Conservation (phyloP, 352 stramenopile species). For the Stephanocyclus meneghinianus region DNA sequence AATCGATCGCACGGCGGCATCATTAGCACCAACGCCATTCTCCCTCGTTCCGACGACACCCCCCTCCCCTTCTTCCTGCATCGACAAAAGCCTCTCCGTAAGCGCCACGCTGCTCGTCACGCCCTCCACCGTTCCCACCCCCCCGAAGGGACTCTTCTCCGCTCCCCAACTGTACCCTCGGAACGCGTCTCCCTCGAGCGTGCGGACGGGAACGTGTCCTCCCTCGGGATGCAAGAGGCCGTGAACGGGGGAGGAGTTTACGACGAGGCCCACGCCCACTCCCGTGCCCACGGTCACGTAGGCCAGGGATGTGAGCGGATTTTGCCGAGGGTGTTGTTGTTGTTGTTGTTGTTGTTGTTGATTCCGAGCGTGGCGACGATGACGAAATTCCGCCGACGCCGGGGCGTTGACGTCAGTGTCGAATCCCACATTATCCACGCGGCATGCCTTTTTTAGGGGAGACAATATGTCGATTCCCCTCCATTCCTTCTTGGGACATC, state of each 20-base stretch:
- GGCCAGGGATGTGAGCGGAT: conserved; percentile 61
- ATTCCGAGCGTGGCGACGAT: conserved; percentile 73
- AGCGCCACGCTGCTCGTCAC: conserved; percentile 89
- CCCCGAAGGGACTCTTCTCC: conserved; percentile 89
- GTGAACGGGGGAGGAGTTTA: conserved; percentile 90
- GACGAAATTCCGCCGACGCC: conserved; percentile 90
- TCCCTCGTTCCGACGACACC: conserved; percentile 1
- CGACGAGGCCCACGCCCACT: conserved; percentile 91
- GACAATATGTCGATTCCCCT: conserved; percentile 81
- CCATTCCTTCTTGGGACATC: conserved; percentile 93
- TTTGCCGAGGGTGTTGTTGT: not conserved
- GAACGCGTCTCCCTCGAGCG: conserved; percentile 61
- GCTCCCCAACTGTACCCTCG: conserved; percentile 84
- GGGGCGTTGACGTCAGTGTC: conserved; percentile 98
- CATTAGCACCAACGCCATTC: not conserved
- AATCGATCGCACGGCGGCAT: conserved; percentile 28
- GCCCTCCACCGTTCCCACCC: conserved; percentile 88
- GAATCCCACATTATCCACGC: conserved; percentile 84
- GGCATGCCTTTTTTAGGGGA: conserved; percentile 59
- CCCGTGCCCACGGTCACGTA: conserved; percentile 97
- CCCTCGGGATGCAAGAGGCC: conserved; percentile 94
- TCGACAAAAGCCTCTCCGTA: conserved; percentile 82
- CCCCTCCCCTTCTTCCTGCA: conserved; percentile 11
- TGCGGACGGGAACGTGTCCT: conserved; percentile 67
- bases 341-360: not conserved